These are phyloP conservation scores for Starmerella gropengiesseri DNA, from an alignment of 805 yeast species.

Conservation along the genomic window DNA sequence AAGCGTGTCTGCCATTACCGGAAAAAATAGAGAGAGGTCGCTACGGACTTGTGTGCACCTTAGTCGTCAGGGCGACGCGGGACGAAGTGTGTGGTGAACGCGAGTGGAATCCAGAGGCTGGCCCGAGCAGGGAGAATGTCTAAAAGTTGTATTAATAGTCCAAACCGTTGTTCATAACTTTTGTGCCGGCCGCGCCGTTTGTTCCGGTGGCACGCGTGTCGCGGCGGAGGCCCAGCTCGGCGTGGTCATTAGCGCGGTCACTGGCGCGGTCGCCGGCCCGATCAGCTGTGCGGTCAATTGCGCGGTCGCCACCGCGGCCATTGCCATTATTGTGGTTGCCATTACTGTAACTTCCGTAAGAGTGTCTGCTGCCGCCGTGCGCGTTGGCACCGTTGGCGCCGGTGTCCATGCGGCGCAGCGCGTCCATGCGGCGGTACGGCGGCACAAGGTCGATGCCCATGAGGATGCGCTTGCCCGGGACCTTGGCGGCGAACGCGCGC, in stretches of 20 bases:
- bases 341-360: too few relatives aligned
- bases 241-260: not conserved
- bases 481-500: conserved; percentile 23
- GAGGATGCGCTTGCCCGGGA: conserved; percentile 20
- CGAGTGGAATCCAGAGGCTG: too few relatives aligned
- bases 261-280: not conserved
- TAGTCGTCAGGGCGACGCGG: too few relatives aligned
- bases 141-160: conserved; percentile 5
- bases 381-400: not conserved
- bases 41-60: not conserved
- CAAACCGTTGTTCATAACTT: conserved; percentile 14
- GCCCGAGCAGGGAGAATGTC: too few relatives aligned
- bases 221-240: not conserved
- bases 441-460: conserved; percentile 21
- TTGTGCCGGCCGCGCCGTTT: not conserved
- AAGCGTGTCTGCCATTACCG: conserved; percentile 6
- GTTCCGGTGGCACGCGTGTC: not conserved
- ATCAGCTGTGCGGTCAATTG: not conserved
- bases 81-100: too few relatives aligned
- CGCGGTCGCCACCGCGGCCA: not conserved
- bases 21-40: not conserved
- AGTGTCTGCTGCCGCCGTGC: too few relatives aligned
- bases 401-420: conserved; percentile 5
- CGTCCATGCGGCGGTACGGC: conserved; percentile 22
- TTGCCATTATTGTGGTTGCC: not conserved